These are phyloP conservation scores for Pichia kudriavzevii DNA, from an alignment of 1,139 yeast genomes.

Conservation along the genomic window DNA sequence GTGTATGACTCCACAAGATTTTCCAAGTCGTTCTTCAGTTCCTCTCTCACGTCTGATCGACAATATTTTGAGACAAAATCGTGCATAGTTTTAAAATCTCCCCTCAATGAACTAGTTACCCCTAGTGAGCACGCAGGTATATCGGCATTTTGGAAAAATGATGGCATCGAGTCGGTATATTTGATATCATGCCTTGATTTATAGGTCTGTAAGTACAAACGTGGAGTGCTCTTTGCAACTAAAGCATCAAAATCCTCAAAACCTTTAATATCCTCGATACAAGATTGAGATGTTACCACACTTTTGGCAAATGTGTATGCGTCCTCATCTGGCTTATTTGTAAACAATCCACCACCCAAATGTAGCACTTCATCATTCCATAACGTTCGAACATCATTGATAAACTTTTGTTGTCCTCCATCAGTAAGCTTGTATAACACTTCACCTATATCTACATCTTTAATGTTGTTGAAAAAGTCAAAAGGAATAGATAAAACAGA, in stretches of 20 bases:
- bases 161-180: slow-evolving; percentile 32
- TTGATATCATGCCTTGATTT: slow-evolving; percentile 2
- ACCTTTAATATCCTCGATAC: background rate
- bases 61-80: slow-evolving; percentile 37
- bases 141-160: background rate
- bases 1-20: slow-evolving; percentile 46
- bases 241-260: slow-evolving; percentile 3
- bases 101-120: slow-evolving; percentile 40
- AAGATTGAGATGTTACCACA: slow-evolving; percentile 1
- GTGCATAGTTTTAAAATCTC: slow-evolving; percentile 41
- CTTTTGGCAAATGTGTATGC: slow-evolving; percentile 7
- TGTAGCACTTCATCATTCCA: slow-evolving; percentile 2
- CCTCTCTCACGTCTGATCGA: slow-evolving; percentile 60
- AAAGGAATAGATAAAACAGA: slow-evolving; percentile 27
- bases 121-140: slow-evolving; percentile 31
- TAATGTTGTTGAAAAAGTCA: slow-evolving; percentile 25
- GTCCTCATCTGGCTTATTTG: slow-evolving; percentile 13
- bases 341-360: slow-evolving; percentile 4
- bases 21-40: slow-evolving; percentile 50
- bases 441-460: slow-evolving; percentile 5
- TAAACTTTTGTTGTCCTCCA: slow-evolving; percentile 9
- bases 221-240: slow-evolving; percentile 5
- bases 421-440: slow-evolving; percentile 10
- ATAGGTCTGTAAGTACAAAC: slow-evolving; percentile 1
- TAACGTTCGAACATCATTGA: slow-evolving; percentile 5